Percentiles rank a stretch among this genome's conserved stretches.
These are phyloP conservation scores for Papiliotrema fonsecae DNA, from an alignment of 1,284 basidiomycete species.

Conservation along the genomic window DNA sequence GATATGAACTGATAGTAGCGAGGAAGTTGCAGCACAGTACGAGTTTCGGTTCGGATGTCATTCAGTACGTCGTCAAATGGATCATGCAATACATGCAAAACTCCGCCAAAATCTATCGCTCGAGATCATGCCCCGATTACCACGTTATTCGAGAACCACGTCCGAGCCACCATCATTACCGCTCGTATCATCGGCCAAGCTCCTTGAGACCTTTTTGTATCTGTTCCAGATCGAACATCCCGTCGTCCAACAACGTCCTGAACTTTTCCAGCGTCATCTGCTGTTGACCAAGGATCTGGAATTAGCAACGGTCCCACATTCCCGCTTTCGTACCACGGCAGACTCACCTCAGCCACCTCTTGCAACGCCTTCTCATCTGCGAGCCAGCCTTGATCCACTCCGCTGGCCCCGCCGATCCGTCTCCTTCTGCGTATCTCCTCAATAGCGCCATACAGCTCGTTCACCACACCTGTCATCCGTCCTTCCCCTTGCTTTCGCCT, in stretches of 20 bases:
- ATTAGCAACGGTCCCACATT: neutral
- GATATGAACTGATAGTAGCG: too few relatives aligned
- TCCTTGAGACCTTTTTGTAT: slow-evolving; percentile 48
- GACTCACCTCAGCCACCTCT: slow-evolving; percentile 65
- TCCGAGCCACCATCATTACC: too few relatives aligned
- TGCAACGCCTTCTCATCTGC: slow-evolving; percentile 76
- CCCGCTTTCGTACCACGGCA: neutral
- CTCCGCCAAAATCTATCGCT: too few relatives aligned
- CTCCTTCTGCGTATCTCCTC: slow-evolving; percentile 59
- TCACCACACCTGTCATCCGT: slow-evolving; percentile 58
- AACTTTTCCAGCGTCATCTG: slow-evolving; percentile 75
- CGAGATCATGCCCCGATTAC: too few relatives aligned
- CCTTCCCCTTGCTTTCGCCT: slow-evolving; percentile 37
- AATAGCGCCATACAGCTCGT: slow-evolving; percentile 78
- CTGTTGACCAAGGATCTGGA: slow-evolving; percentile 68
- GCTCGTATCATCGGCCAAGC: slow-evolving; percentile 1
- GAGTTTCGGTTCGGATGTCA: too few relatives aligned
- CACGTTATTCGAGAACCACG: too few relatives aligned
- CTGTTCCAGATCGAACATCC: slow-evolving; percentile 63
- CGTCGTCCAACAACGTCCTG: slow-evolving; percentile 63
- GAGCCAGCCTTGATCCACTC: slow-evolving; percentile 62
- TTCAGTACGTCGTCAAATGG: too few relatives aligned
- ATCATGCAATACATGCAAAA: too few relatives aligned
- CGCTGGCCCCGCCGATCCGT: slow-evolving; percentile 26
- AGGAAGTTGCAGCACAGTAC: too few relatives aligned